phyloP scores from a whole-genome alignment of 2,329 filamentous ascomycete species.

The Clarireedia monteithiana region DNA sequence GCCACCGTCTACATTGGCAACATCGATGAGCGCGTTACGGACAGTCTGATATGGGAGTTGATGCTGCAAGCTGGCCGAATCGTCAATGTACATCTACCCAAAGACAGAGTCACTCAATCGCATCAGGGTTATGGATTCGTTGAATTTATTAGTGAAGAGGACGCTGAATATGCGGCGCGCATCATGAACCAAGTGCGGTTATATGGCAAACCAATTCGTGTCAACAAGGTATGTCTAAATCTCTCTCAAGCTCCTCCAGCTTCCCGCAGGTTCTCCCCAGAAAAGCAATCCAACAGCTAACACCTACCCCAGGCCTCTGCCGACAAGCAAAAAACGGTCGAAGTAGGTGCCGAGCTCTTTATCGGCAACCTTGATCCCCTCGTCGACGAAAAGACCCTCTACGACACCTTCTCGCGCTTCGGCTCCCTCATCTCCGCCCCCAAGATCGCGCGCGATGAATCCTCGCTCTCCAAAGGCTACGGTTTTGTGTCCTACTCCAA shows the following conservation, averaged over 20 bases:
- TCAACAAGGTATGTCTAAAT: constrained; percentile 67
- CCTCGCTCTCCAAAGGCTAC: constrained; percentile 85
- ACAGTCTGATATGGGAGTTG: constrained; percentile 89
- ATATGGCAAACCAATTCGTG: constrained; percentile 88
- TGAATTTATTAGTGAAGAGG: constrained; percentile 91
- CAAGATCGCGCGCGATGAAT: constrained; percentile 88
- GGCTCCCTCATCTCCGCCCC: constrained; percentile 76
- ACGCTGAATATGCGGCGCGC: constrained; percentile 92
- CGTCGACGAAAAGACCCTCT: constrained; percentile 92
- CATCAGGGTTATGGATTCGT: constrained; percentile 99
- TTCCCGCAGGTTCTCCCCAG: no score
- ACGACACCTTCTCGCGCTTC: constrained; percentile 91
- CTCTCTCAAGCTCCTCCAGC: not conserved
- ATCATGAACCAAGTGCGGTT: constrained; percentile 95
- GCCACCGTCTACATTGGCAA: constrained; percentile 97
- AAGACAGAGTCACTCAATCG: constrained; percentile 92
- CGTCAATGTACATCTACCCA: constrained; percentile 95
- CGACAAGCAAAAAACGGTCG: constrained; percentile 87
- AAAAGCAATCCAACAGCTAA: no score
- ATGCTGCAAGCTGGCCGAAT: constrained; percentile 98
- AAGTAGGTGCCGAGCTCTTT: constrained; percentile 95
- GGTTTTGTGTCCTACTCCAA: constrained; percentile 90
- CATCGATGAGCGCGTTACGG: constrained; percentile 90
- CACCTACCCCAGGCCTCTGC: constrained; percentile 49
- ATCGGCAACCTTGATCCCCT: constrained; percentile 90